These are phyloP conservation scores for Mycosphaerella arachidis DNA, from an alignment of 2,329 filamentous ascomycete genomes.

Conservation along the genomic window DNA sequence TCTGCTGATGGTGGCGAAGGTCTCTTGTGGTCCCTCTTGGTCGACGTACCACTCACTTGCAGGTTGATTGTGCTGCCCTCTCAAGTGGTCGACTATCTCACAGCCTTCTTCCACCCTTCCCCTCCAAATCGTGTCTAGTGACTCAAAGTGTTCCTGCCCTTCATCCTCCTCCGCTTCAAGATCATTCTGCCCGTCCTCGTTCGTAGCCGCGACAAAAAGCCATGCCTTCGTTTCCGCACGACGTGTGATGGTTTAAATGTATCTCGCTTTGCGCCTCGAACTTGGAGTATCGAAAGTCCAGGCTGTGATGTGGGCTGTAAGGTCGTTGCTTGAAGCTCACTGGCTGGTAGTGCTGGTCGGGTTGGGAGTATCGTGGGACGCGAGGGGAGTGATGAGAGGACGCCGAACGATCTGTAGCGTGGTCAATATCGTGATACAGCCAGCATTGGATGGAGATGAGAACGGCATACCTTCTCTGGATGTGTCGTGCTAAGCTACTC, in stretches of 20 bases:
- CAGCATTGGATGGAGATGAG: not conserved
- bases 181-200: slow-evolving; percentile 51
- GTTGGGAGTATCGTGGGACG: slow-evolving; percentile 14
- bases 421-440: not conserved
- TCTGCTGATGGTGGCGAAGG: too few species aligned
- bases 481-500: not conserved
- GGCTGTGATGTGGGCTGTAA: slow-evolving; percentile 21
- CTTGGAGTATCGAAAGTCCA: slow-evolving; percentile 36
- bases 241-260: slow-evolving; percentile 58
- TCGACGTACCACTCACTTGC: too few species aligned
- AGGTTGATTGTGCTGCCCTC: too few species aligned
- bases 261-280: slow-evolving; percentile 47
- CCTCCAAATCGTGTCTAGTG: slow-evolving; percentile 38
- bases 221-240: slow-evolving; percentile 59
- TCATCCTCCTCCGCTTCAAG: slow-evolving; percentile 51
- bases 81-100: too few species aligned
- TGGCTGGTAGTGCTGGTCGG: slow-evolving; percentile 6
- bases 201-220: slow-evolving; percentile 53
- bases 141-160: slow-evolving; percentile 50
- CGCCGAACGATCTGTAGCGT: slow-evolving; percentile 18
- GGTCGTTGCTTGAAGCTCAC: slow-evolving; percentile 13
- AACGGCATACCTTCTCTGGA: slow-evolving; percentile 5
- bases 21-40: too few species aligned
- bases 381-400: slow-evolving; percentile 17
- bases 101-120: too few species aligned